phyloP scores from a whole-genome alignment of 768 basidiomycete genomes.

The Lactarius deliciosus region DNA sequence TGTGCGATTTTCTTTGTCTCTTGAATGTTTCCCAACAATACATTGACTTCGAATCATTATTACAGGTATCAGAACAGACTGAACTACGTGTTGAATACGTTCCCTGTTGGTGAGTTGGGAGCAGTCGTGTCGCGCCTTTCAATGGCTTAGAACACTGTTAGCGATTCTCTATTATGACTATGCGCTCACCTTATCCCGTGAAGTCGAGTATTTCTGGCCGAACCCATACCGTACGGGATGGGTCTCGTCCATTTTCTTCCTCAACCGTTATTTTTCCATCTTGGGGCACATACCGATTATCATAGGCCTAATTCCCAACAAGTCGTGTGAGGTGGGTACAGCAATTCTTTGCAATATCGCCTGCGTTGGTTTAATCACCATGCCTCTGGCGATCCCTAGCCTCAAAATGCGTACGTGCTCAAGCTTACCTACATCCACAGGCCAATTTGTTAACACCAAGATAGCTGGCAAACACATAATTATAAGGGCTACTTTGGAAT shows the following conservation, averaged over 20 bases:
- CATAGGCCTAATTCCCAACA: not conserved
- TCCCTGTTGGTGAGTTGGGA: conserved; percentile 1
- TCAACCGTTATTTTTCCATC: conserved; percentile 29
- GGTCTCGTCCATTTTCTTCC: conserved; percentile 26
- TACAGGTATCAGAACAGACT: not conserved
- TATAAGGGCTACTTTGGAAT: conserved; percentile 2
- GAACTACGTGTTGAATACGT: not conserved
- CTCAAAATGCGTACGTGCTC: conserved; percentile 1
- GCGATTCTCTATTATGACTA: conserved; percentile 32
- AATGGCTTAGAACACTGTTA: not conserved
- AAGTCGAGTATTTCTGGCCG: conserved; percentile 29
- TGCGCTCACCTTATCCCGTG: conserved; percentile 26
- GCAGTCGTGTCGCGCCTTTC: not conserved
- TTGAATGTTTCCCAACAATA: no score
- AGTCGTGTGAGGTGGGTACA: not conserved
- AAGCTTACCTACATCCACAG: not conserved
- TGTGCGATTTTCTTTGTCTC: not conserved
- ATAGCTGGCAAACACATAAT: not conserved
- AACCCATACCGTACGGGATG: not conserved
- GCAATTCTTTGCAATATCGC: not conserved
- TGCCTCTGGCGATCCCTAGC: not conserved
- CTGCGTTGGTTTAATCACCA: not conserved
- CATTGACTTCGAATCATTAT: not conserved
- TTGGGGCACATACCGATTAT: conserved; percentile 25
- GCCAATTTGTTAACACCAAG: not conserved